Evolutionary conservation across 257 asterid genomes (phyloP).

Genomic region (Rhazya stricta): DNA sequence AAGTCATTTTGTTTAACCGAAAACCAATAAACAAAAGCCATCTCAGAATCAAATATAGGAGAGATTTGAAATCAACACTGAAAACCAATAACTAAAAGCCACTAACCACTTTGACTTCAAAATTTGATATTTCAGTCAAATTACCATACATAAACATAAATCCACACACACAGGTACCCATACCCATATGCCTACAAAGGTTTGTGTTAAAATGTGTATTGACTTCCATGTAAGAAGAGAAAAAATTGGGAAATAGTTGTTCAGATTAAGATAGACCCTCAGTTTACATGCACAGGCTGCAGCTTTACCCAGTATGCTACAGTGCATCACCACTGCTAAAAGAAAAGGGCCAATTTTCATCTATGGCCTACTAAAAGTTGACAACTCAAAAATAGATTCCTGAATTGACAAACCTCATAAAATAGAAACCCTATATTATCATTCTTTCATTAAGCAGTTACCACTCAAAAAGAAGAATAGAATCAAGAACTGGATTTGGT

Average conservation of each 20-base stretch:
- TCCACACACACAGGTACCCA: background rate
- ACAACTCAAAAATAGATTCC: constrained; percentile 20
- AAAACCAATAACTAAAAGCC: background rate
- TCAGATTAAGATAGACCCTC: constrained; percentile 12
- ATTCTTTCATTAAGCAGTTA: constrained; percentile 7
- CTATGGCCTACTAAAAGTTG: background rate
- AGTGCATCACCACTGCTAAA: background rate
- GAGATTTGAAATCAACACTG: background rate
- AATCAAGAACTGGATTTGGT: constrained; percentile 13
- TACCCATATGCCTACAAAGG: background rate
- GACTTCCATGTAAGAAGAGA: background rate
- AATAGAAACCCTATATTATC: constrained; percentile 32
- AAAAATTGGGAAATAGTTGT: constrained; percentile 5
- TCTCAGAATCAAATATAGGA: background rate
- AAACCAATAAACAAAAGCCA: background rate
- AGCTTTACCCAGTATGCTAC: constrained; percentile 23
- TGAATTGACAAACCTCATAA: constrained; percentile 18
- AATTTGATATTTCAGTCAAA: background rate
- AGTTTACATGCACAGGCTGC: constrained; percentile 27
- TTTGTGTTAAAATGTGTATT: background rate
- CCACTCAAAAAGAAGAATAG: constrained; percentile 4
- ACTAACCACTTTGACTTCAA: background rate
- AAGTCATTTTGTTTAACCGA: background rate
- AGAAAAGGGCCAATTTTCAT: background rate
- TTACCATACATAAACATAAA: background rate